Evolutionary conservation across 2,329 filamentous ascomycete species (phyloP).

Genomic region (Penicillium sp.): DNA sequence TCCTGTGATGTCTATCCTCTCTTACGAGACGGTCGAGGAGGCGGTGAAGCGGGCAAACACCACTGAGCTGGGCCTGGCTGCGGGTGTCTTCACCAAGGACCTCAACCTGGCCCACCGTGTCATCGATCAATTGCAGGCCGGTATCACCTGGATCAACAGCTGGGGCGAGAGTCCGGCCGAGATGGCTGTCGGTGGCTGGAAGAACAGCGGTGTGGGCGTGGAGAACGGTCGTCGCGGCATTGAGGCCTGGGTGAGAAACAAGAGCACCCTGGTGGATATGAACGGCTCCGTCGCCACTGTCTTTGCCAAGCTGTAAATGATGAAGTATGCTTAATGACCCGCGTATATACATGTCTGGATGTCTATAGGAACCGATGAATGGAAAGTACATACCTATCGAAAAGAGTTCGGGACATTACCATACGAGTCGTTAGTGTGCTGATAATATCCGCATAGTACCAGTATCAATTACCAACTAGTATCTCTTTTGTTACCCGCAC

Average conservation of each 20-base stretch:
- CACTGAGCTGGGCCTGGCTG: slow-evolving; percentile 69
- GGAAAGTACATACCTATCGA: too few species aligned
- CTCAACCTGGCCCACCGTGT: slow-evolving; percentile 65
- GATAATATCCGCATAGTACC: too few species aligned
- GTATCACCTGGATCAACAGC: slow-evolving; percentile 86
- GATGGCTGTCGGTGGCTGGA: slow-evolving; percentile 89
- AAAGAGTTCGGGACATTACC: too few species aligned
- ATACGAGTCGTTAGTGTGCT: too few species aligned
- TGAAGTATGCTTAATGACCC: too few species aligned
- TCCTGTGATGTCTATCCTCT: slow-evolving; percentile 71
- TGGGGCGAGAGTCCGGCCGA: slow-evolving; percentile 89
- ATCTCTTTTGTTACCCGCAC: too few species aligned
- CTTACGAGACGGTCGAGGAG: slow-evolving; percentile 62
- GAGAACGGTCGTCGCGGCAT: slow-evolving; percentile 76
- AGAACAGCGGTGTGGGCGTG: slow-evolving; percentile 75
- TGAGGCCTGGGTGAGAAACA: slow-evolving; percentile 73
- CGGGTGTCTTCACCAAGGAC: slow-evolving; percentile 71
- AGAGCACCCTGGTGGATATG: slow-evolving; percentile 81
- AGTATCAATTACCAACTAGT: too few species aligned
- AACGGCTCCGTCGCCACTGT: slow-evolving; percentile 60
- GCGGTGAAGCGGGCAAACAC: slow-evolving; percentile 65
- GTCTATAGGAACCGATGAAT: slow-evolving; percentile 1
- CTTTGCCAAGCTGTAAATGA: slow-evolving; percentile 65
- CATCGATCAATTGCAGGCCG: slow-evolving; percentile 63
- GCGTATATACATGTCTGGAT: too few species aligned